A percentile compares a stretch with the other conserved stretches of the same genome.
Evolutionary conservation across 805 yeast species (phyloP).

Genomic region (Spathaspora arborariae): DNA sequence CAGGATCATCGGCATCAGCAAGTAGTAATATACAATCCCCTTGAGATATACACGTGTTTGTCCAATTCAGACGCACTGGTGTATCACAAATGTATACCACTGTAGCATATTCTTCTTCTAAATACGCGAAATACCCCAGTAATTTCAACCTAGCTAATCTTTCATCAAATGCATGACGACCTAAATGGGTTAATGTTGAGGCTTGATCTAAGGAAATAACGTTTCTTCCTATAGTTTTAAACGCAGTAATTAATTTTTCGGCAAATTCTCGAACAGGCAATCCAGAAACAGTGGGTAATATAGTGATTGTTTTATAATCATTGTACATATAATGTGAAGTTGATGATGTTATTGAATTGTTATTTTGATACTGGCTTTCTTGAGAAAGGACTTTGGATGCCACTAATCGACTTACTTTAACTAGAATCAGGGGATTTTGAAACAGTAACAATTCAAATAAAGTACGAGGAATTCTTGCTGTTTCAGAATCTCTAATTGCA

Average conservation of each 20-base stretch:
- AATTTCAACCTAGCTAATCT: slow-evolving; percentile 74
- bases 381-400: slow-evolving; percentile 49
- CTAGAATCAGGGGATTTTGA: slow-evolving; percentile 85
- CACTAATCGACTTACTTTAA: slow-evolving; percentile 82
- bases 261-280: slow-evolving; percentile 90
- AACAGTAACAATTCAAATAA: slow-evolving; percentile 81
- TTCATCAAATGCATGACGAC: slow-evolving; percentile 89
- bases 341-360: slow-evolving; percentile 7
- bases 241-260: slow-evolving; percentile 61
- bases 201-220: slow-evolving; percentile 84
- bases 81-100: slow-evolving; percentile 89
- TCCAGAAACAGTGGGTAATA: slow-evolving; percentile 74
- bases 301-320: slow-evolving; percentile 76
- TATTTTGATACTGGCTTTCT: slow-evolving; percentile 3
- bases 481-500: slow-evolving; percentile 90
- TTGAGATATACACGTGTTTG: slow-evolving; percentile 86
- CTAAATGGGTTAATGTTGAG: slow-evolving; percentile 72
- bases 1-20: slow-evolving; percentile 74
- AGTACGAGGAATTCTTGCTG: slow-evolving; percentile 88
- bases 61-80: slow-evolving; percentile 80
- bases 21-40: slow-evolving; percentile 90
- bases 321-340: slow-evolving; percentile 31
- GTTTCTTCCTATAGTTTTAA: slow-evolving; percentile 65
- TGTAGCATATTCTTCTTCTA: slow-evolving; percentile 87
- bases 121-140: slow-evolving; percentile 83